Conservation (phyloP, 2,329 filamentous ascomycete species). For the Nemania sp. region DNA sequence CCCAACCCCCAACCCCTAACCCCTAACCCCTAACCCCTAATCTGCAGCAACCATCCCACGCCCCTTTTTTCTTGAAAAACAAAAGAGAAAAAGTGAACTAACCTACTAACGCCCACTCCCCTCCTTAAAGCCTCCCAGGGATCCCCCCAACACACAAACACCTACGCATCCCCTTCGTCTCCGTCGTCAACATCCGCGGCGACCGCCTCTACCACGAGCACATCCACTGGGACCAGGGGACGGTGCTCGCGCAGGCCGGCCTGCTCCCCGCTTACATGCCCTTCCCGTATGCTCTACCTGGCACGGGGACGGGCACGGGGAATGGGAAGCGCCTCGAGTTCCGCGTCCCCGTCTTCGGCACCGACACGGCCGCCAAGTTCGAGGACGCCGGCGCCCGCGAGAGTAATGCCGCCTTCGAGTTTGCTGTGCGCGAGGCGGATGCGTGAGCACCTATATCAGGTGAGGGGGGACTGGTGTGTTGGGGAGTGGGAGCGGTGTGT, state of each 20-base stretch:
- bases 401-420: conserved; percentile 61
- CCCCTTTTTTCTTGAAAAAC: too few species aligned
- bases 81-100: too few species aligned
- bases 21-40: too few species aligned
- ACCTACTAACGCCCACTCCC: neutral
- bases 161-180: conserved; percentile 65
- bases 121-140: conserved; percentile 54
- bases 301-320: conserved; percentile 40
- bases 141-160: conserved; percentile 59
- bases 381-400: conserved; percentile 54
- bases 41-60: neutral
- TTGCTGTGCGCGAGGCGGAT: conserved; percentile 25
- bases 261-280: conserved; percentile 67
- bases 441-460: too few species aligned
- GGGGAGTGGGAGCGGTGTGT: too few species aligned
- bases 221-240: conserved; percentile 72
- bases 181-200: conserved; percentile 69
- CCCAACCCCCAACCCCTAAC: too few species aligned
- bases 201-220: conserved; percentile 73
- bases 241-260: conserved; percentile 63
- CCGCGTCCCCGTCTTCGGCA: conserved; percentile 62
- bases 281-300: conserved; percentile 59
- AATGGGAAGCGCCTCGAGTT: conserved; percentile 54
- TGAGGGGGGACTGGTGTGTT: too few species aligned
- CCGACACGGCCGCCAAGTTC: conserved; percentile 55